A percentile compares a stretch with the other conserved stretches of the same genome.
phyloP scores from a whole-genome alignment of 805 yeast genomes.

The Saccharomycopsis sp. region DNA sequence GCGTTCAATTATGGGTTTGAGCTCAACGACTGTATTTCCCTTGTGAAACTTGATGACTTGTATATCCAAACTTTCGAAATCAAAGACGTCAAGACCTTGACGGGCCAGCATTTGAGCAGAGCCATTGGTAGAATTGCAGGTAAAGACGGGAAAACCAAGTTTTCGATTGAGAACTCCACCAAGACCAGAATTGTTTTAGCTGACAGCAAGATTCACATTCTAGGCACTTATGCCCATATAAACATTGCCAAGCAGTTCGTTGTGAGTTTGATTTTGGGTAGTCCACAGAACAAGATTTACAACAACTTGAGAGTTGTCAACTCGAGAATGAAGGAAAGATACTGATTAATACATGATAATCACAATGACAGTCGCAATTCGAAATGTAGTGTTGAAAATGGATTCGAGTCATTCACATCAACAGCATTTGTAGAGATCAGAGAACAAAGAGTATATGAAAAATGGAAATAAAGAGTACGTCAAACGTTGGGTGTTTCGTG shows the following conservation, averaged over 20 bases:
- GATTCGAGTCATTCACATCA: too few species aligned
- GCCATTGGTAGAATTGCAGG: slow-evolving; percentile 99
- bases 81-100: slow-evolving; percentile 91
- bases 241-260: slow-evolving; percentile 98
- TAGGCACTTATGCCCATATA: slow-evolving; percentile 95
- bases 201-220: slow-evolving; percentile 90
- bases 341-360: slow-evolving; percentile 34
- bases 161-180: slow-evolving; percentile 97
- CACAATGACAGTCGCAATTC: neutral
- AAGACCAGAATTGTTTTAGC: slow-evolving; percentile 97
- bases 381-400: too few species aligned
- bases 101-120: slow-evolving; percentile 95
- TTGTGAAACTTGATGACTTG: slow-evolving; percentile 88
- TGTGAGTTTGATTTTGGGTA: slow-evolving; percentile 88
- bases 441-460: too few species aligned
- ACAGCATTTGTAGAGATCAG: too few species aligned
- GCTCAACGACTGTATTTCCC: slow-evolving; percentile 92
- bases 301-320: slow-evolving; percentile 97
- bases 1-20: slow-evolving; percentile 97
- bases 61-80: slow-evolving; percentile 96
- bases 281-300: slow-evolving; percentile 97
- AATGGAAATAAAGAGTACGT: too few species aligned
- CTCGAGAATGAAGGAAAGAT: slow-evolving; percentile 94
- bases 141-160: slow-evolving; percentile 97
- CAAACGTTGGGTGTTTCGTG: too few species aligned